Evolutionary conservation across 78 protist genomes (phyloP), one percentile per base, ranked within the genome.

Genomic region (Cavenderia fasciculata): DNA sequence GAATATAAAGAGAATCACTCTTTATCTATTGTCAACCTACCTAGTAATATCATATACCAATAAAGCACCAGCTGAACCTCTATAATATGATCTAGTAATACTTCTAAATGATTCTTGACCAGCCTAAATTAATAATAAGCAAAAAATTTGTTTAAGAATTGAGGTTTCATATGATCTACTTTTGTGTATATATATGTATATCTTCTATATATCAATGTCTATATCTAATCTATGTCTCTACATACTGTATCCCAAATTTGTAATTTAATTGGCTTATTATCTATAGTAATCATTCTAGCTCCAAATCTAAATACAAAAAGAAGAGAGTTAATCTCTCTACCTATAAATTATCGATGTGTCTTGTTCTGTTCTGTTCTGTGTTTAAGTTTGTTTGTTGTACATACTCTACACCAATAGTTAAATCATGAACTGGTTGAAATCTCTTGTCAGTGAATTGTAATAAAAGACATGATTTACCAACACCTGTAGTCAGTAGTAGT

Each of bases 371-470:
- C n/a, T n/a, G n/a, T n/a, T n/a, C n/a, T n/a, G n/a, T n/a, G 62
- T 12, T 7, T 19, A 56, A 56, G 62, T 4, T 19, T 95, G 18
- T 98, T 89, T 0, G 98, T 96, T 8, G 98, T 16, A 75, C 99
- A 18, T 98, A 98, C 85, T 99, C 99, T 16, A 99, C 99, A 8
- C 99, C 99, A n/a, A 99, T 99, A 44, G 99, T 99, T 44, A 97
- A 91, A 74, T 98, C 99, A 61, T 98, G 99, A 14, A 94, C 96
- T 23, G 98, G 98, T 82, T 97, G 98, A 61, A 99, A 99, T 21
- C 98, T 87, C 63, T 99, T 97, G 44, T 91, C 99, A 4, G 99
- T 97, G 86, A 98, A 97, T 76, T 98, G 99, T 34, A 98, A 95
- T 8, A 99, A 94, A 52, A 99, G 93, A 68, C 99, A 97, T 25